Base-by-base conservation (phyloP, 805 yeast species). In the Yarrowia sp. region DNA sequence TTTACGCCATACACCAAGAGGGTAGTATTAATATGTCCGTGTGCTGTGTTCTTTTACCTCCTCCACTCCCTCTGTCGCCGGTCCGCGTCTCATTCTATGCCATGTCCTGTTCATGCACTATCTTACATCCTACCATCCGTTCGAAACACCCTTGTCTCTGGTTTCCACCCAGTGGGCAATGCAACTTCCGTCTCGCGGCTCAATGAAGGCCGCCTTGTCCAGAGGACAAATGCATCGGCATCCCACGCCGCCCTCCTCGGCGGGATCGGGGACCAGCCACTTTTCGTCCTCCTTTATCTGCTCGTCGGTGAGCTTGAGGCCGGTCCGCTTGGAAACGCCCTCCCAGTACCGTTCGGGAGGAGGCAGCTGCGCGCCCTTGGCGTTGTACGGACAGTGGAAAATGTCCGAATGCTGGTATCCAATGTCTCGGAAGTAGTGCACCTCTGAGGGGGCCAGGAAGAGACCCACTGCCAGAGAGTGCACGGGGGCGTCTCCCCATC, bases 401-500 rank as follows among this genome's bases (percentile, higher is more conserved):
- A 92, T 79, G 0, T 89, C 85, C 0, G 94, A 84, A 75, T 94
- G 98, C 68, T 85, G 82, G 77, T 93, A 94, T 0, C 98, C 98
- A 71, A 94, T 88, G 74, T 94, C 98, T 70, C 97, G 80, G 79
- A 94, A 94, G 78, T 92, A 94, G 78, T 94, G 98, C 10, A 94
- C 80, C 68, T 93, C 91, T 1, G 84, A 79, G 2, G 87, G 76
- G 69, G 89, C 82, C 49, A 93, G 79, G 73, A 90, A 81, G 84
- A 95, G 82, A 0, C 92, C 94, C 6, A 90, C 85, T 0, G 96
- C 98, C 24, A 95, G 77, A 0, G 97, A 88, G 76, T 92, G 98
- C 5, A 94, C 87, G 0, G 98, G 97, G 0, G 98, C 97, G 81
- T 94, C 98, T 1, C 98, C 98, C 98, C 98, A 94, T 74, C 99